A percentile compares a stretch with the other conserved stretches of the same genome.
These are phyloP conservation scores for Chenopodium album DNA, from an alignment of 148 eudicot genomes.

Conservation along the genomic window DNA sequence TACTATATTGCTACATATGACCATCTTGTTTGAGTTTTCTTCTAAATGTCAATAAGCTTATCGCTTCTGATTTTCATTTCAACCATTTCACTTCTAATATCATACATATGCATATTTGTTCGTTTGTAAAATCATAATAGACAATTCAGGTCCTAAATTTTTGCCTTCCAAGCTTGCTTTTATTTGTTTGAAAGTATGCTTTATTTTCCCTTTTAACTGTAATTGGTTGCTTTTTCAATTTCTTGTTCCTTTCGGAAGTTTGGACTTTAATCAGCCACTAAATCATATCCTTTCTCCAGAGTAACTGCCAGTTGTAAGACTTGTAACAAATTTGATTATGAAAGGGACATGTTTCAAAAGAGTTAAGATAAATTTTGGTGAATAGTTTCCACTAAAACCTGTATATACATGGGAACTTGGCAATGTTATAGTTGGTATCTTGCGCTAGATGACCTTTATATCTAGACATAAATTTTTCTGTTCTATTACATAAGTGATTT, in stretches of 20 bases:
- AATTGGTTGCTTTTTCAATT: background rate
- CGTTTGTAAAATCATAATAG: background rate
- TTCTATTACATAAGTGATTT: background rate
- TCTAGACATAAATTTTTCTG: background rate
- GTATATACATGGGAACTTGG: background rate
- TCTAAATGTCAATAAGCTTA: background rate
- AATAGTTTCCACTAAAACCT: conserved; percentile 1
- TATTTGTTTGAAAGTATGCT: background rate
- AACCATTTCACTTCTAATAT: background rate
- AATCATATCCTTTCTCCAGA: too few relatives aligned
- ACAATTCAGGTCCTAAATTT: background rate
- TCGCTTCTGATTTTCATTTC: background rate
- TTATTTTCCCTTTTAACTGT: background rate
- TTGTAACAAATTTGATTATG: background rate
- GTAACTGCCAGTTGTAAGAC: too few relatives aligned
- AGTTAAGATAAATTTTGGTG: background rate
- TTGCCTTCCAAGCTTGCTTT: background rate
- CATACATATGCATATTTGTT: background rate
- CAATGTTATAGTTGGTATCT: background rate
- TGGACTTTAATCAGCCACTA: background rate
- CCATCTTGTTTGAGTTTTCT: background rate
- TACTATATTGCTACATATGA: background rate
- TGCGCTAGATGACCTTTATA: background rate
- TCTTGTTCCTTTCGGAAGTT: background rate
- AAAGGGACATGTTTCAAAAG: background rate